Conservation (phyloP, 495 filamentous ascomycete species). For the Talaromyces proteolyticus region DNA sequence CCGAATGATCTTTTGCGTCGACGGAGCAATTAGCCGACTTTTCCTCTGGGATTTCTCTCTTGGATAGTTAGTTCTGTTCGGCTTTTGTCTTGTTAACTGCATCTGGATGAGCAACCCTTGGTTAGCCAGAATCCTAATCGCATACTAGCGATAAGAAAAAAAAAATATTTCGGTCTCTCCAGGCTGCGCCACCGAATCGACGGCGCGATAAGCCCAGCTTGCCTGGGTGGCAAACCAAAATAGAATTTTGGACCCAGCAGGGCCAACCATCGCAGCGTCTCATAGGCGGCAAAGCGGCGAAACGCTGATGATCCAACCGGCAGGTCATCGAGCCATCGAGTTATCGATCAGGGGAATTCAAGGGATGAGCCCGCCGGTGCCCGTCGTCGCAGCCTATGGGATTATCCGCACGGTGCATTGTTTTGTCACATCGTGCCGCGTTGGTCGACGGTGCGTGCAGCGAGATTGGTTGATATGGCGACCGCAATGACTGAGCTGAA, state of each 20-base stretch:
- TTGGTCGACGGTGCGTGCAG: slow-evolving; percentile 2
- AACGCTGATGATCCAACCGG: neutral
- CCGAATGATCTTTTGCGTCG: neutral
- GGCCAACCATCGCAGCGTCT: neutral
- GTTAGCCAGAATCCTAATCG: too few relatives aligned
- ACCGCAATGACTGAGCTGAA: neutral
- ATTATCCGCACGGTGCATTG: neutral
- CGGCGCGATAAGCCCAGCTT: neutral
- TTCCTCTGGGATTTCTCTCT: neutral
- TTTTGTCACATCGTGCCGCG: slow-evolving; percentile 6
- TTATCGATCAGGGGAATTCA: neutral
- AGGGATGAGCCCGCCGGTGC: neutral
- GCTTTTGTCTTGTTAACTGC: neutral
- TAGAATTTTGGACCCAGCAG: neutral
- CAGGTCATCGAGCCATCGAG: neutral
- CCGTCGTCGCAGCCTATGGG: neutral
- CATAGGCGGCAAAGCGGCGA: neutral
- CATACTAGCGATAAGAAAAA: too few relatives aligned
- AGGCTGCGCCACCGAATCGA: neutral
- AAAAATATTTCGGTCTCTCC: neutral
- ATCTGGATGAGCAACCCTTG: neutral
- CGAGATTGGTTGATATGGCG: neutral
- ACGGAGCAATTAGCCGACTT: neutral
- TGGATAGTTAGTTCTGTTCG: neutral
- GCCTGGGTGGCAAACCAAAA: neutral